A percentile compares a stretch with the other conserved stretches of the same genome.
These are phyloP conservation scores for Cryptosporidium parvum DNA, from an alignment of 169 alveolate species.

Conservation along the genomic window DNA sequence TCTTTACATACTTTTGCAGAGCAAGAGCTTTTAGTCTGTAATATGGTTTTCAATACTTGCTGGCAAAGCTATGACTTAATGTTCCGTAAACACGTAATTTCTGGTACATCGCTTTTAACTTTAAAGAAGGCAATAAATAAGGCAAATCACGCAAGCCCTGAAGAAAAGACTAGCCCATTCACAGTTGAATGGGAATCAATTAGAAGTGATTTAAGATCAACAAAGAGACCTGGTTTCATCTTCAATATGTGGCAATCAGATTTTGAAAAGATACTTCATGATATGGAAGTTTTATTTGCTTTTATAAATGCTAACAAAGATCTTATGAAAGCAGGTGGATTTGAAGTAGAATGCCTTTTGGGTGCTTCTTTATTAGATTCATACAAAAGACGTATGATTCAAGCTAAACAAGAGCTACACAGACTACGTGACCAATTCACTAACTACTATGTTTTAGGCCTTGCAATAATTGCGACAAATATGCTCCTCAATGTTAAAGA, in stretches of 20 bases:
- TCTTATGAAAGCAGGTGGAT: slow-evolving; percentile 75
- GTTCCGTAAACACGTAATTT: slow-evolving; percentile 69
- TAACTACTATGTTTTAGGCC: slow-evolving; percentile 59
- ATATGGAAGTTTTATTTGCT: slow-evolving; percentile 74
- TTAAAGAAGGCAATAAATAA: slow-evolving; percentile 66
- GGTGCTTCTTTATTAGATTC: slow-evolving; percentile 72
- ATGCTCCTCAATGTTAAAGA: slow-evolving; percentile 74
- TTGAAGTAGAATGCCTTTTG: slow-evolving; percentile 71
- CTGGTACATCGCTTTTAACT: slow-evolving; percentile 68
- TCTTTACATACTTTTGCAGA: slow-evolving; percentile 73
- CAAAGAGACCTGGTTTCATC: slow-evolving; percentile 20
- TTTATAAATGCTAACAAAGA: slow-evolving; percentile 71
- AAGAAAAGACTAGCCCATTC: slow-evolving; percentile 60
- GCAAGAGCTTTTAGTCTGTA: slow-evolving; percentile 66
- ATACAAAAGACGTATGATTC: slow-evolving; percentile 69
- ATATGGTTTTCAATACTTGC: slow-evolving; percentile 75
- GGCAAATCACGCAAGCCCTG: slow-evolving; percentile 73
- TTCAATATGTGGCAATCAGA: slow-evolving; percentile 75
- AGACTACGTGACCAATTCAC: slow-evolving; percentile 47
- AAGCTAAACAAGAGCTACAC: slow-evolving; percentile 71
- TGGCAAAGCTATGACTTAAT: slow-evolving; percentile 75
- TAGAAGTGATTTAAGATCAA: slow-evolving; percentile 62
- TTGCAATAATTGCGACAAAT: slow-evolving; percentile 65
- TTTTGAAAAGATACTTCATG: slow-evolving; percentile 64
- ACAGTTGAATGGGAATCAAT: slow-evolving; percentile 74